Base-by-base conservation (phyloP, 139 green algal species). In the Raphidocelis subcapitata region DNA sequence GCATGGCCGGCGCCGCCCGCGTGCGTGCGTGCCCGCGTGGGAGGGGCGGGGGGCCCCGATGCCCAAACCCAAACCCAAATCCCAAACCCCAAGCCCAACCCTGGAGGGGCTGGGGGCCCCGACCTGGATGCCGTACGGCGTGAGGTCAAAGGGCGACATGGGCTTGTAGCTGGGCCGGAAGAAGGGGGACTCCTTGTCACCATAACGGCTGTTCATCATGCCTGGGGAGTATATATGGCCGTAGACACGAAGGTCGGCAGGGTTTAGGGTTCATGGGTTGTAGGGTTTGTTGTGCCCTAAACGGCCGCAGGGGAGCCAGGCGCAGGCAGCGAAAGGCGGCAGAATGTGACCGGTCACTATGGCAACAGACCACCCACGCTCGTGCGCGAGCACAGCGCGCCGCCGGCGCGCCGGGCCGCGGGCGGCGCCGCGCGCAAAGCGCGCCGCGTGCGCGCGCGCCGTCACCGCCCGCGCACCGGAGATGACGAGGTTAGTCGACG, bases 401-500 rank as follows among this genome's bases (percentile, higher is more conserved):
- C 49, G 49, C 49, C 20, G 18, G 49, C 18, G 49, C 18, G 18
- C 49, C 49, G 18, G 20, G 49, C 20, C 18, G 20, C 20, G 49
- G 20, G 49, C 20, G 49, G 18, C 20, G 49, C 56, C 65, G 10
- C 26, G 65, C 26, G 56, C 49, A n/a, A 57, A 57, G 20, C 49
- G 49, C 49, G 36, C 33, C 26, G 28, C 20, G 49, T 31, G 16
- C n/a, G n/a, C n/a, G n/a, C n/a, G n/a, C n/a, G n/a, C n/a, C n/a
- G n/a, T n/a, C n/a, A n/a, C n/a, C n/a, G 20, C 18, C n/a, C 52
- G 44, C 65, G 55, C 52, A 47, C 65, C 65, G n/a, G 65, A 57
- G 26, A 87, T 79, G 64, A 89, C 79, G 23, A 91, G 77, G 71
- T 89, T 89, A n/a, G 83, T 91, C 37, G 67, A 82, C 23, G 83